Evolutionary conservation across 1,284 basidiomycete species (phyloP), one percentile per base, ranked within the genome.

Genomic region (Trametes versicolor): DNA sequence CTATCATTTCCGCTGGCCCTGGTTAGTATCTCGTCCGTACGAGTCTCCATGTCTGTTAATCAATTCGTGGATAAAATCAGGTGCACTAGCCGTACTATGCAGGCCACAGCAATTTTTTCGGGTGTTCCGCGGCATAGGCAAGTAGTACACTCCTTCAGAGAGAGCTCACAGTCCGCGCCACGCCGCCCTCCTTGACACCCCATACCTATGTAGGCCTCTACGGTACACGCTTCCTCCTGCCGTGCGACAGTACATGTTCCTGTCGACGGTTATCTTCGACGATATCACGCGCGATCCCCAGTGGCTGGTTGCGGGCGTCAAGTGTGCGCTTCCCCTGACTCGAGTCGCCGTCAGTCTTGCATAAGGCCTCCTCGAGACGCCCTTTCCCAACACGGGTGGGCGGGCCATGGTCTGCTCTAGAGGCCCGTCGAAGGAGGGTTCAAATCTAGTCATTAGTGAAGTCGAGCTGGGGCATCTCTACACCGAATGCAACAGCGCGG

Each of bases 71-170:
- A 5, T 66, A 97, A 95, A 88, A 97, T 8, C 97, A 98, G 92
- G 96, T 99, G 1, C 97, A 99, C 79, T 97, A 99, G 81, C 93
- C 99, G 56, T 96, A 97, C 37, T 99, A 98, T 76, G 89, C 91
- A 1, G 94, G 97, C 76, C 99, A 97, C 82, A 95, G 91, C 80
- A 99, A 99, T 80, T 97, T 96, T 6, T 99, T 97, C 79, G n/a
- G n/a, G 97, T 99, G 67, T 99, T 99, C 90, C 92, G 97, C 41
- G 98, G 97, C n/a, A n/a, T n/a, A 58, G 94, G 94, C n/a, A 99
- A 99, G 81, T 98, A 99, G 75, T 99, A 99, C 78, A 83, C 92
- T 62, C 91, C 96, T 92, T 99, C 56, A 95, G 95, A 48, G 87
- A 99, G 51, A 88, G 85, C 71, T 87, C 92, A 2, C 88, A 69